Evolutionary conservation across 176 grass and related monocot species (phyloP).

Genomic region (Pontederia crassipes): DNA sequence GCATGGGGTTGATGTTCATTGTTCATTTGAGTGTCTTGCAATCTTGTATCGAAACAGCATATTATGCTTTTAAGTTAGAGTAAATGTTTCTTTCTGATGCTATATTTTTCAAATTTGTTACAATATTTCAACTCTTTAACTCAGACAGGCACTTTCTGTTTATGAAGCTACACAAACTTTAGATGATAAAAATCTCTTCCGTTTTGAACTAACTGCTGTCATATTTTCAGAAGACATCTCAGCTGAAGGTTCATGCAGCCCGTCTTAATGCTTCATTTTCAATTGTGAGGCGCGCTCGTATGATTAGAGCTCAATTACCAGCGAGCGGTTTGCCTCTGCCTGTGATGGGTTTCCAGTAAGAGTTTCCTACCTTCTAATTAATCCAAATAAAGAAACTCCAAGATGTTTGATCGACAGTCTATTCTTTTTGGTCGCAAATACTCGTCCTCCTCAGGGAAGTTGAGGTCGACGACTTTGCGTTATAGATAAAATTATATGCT

Average conservation of each 20-base stretch:
- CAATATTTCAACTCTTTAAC: too few relatives aligned
- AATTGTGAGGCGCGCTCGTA: slow-evolving; percentile 35
- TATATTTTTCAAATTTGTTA: too few relatives aligned
- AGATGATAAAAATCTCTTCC: slow-evolving; percentile 4
- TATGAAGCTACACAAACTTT: background rate
- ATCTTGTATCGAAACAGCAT: too few relatives aligned
- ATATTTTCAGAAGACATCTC: slow-evolving; percentile 40
- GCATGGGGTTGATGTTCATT: too few relatives aligned
- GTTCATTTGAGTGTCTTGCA: too few relatives aligned
- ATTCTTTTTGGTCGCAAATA: background rate
- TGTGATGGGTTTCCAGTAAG: slow-evolving; percentile 16
- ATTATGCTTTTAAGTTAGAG: too few relatives aligned
- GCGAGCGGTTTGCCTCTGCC: slow-evolving; percentile 37
- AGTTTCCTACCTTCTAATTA: background rate
- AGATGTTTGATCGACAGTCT: background rate
- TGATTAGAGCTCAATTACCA: slow-evolving; percentile 32
- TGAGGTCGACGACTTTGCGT: too few relatives aligned
- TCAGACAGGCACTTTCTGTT: background rate
- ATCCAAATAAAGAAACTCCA: background rate
- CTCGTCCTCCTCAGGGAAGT: too few relatives aligned
- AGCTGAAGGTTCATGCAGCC: slow-evolving; percentile 32
- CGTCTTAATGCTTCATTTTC: slow-evolving; percentile 58
- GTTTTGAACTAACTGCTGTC: slow-evolving; percentile 19
- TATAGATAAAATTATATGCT: too few relatives aligned
- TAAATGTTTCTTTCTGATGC: too few relatives aligned